phyloP scores from a whole-genome alignment of 1,284 basidiomycete species.

The Anthracocystis walkeri region DNA sequence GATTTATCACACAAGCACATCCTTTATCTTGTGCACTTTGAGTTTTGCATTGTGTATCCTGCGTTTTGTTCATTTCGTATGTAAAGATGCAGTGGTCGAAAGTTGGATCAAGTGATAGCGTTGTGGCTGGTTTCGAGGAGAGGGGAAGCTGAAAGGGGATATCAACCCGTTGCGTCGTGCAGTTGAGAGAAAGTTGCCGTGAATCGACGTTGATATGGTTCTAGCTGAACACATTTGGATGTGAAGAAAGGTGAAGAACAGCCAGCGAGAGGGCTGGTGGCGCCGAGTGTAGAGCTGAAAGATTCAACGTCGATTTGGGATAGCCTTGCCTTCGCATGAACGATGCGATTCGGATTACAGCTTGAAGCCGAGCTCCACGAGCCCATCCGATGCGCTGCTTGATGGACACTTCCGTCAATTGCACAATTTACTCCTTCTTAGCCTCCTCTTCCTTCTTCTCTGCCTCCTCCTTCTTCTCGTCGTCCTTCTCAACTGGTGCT shows the following conservation, averaged over 20 bases:
- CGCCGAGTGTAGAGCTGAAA: background rate
- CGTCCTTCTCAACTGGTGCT: slow-evolving; percentile 24
- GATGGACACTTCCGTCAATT: background rate
- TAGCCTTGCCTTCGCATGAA: background rate
- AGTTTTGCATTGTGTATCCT: slow-evolving; percentile 1
- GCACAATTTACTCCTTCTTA: slow-evolving; percentile 21
- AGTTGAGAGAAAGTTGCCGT: background rate
- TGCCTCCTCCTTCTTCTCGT: slow-evolving; percentile 33
- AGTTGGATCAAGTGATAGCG: background rate
- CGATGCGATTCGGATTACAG: slow-evolving; percentile 29
- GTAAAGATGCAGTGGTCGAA: background rate
- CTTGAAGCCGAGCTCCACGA: slow-evolving; percentile 13
- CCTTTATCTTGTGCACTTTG: background rate
- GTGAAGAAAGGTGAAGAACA: background rate
- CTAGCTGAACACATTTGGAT: background rate
- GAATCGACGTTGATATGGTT: background rate
- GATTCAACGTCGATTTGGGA: background rate
- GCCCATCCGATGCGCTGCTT: background rate
- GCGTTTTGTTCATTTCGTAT: background rate
- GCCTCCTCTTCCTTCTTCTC: slow-evolving; percentile 43
- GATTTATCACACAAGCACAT: background rate
- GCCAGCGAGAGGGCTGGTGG: background rate
- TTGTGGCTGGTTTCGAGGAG: background rate
- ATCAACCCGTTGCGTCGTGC: slow-evolving; percentile 26
- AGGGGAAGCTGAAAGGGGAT: slow-evolving; percentile 33